phyloP scores from a whole-genome alignment of 2,329 filamentous ascomycete species.

The Colletotrichum scovillei region DNA sequence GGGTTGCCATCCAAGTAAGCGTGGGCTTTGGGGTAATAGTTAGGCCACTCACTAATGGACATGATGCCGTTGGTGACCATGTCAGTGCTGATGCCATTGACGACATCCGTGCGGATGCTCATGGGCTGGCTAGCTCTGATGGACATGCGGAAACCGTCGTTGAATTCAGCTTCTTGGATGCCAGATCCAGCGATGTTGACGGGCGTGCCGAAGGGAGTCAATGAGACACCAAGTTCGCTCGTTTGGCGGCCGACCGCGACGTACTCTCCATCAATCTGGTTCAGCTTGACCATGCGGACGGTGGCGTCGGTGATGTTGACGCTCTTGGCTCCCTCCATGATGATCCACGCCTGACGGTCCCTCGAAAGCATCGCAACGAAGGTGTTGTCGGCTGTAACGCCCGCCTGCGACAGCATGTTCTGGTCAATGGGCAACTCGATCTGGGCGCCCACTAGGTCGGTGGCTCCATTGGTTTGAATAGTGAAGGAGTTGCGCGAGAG shows the following conservation, averaged over 20 bases:
- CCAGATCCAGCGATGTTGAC: slow-evolving; percentile 37
- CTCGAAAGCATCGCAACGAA: slow-evolving; percentile 38
- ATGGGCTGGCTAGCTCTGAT: slow-evolving; percentile 39
- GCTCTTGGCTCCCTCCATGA: slow-evolving; percentile 37
- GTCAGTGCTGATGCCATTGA: slow-evolving; percentile 38
- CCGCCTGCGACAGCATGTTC: slow-evolving; percentile 33
- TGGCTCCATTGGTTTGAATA: slow-evolving; percentile 38
- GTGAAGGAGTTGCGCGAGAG: slow-evolving; percentile 38
- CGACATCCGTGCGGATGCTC: slow-evolving; percentile 37
- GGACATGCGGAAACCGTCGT: slow-evolving; percentile 40
- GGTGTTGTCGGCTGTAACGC: slow-evolving; percentile 38
- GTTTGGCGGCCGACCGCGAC: slow-evolving; percentile 38
- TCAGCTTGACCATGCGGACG: slow-evolving; percentile 39
- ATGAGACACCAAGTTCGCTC: slow-evolving; percentile 35
- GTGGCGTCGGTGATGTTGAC: slow-evolving; percentile 39
- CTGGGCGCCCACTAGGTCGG: slow-evolving; percentile 38
- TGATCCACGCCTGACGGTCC: slow-evolving; percentile 39
- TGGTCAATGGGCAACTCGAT: slow-evolving; percentile 39
- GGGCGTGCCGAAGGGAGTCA: slow-evolving; percentile 38
- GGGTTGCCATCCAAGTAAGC: neutral
- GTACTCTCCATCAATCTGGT: slow-evolving; percentile 38
- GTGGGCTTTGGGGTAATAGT: neutral
- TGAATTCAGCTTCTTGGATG: slow-evolving; percentile 39
- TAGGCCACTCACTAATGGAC: slow-evolving; percentile 36
- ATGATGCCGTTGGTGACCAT: slow-evolving; percentile 38